Percentiles rank a stretch among this genome's conserved stretches.
Evolutionary conservation across 495 filamentous ascomycete genomes (phyloP).

Genomic region (Penicillium ochrochloron): DNA sequence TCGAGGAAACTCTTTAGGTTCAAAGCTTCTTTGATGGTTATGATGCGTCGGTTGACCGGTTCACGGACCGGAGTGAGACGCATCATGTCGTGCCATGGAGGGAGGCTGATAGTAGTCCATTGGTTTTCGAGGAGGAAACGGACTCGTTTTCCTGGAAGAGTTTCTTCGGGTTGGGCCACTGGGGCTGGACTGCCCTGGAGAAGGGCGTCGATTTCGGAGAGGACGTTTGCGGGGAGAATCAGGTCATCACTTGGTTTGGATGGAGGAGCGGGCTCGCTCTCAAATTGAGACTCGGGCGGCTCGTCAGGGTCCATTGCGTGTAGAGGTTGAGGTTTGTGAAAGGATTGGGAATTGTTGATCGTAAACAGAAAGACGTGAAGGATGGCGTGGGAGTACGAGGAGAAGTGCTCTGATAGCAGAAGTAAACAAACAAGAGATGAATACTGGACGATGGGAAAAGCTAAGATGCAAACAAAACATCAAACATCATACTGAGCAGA

Average conservation of each 20-base stretch:
- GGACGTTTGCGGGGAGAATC: background rate
- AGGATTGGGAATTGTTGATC: background rate
- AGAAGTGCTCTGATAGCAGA: background rate
- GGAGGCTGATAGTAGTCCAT: background rate
- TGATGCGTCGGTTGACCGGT: conserved; percentile 1
- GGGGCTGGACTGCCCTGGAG: background rate
- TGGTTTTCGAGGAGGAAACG: background rate
- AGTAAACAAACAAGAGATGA: background rate
- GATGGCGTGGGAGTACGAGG: background rate
- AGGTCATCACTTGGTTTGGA: background rate
- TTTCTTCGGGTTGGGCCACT: background rate
- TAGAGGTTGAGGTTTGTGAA: background rate
- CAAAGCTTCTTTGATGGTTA: background rate
- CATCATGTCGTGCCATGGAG: background rate
- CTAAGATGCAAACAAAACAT: conserved; percentile 1
- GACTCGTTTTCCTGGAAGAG: background rate
- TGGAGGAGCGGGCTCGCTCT: background rate
- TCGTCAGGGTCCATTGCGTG: background rate
- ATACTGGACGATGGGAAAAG: background rate
- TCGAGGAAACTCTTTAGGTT: conserved; percentile 1
- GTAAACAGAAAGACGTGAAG: background rate
- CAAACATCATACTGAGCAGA: background rate
- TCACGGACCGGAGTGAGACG: conserved; percentile 4
- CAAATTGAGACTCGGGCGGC: background rate
- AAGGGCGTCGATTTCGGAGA: background rate